Conservation (phyloP, 202 grass and related monocot species). For the Zizania palustris region DNA sequence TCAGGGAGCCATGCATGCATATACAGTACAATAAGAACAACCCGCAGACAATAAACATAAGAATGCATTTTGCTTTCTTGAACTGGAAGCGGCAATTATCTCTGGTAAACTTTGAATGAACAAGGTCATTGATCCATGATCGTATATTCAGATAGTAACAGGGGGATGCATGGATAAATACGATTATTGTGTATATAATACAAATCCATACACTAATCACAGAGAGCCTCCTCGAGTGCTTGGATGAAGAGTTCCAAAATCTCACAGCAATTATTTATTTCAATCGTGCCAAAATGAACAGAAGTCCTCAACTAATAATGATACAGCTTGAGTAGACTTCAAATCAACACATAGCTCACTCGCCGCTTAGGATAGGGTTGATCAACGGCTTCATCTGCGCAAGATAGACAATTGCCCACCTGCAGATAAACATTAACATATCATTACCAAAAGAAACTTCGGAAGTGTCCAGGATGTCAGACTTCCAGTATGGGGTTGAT, state of each 20-base stretch:
- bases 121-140: background rate
- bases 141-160: background rate
- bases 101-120: background rate
- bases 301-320: conserved; percentile 44
- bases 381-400: conserved; percentile 93
- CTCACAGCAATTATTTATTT: conserved; percentile 49
- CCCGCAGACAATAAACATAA: no score
- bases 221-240: conserved; percentile 24
- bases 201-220: conserved; percentile 64
- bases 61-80: no score
- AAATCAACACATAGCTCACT: conserved; percentile 51
- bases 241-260: conserved; percentile 39
- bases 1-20: no score
- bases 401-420: conserved; percentile 98
- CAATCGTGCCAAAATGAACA: conserved; percentile 45
- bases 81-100: background rate
- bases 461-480: background rate
- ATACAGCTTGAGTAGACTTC: conserved; percentile 36
- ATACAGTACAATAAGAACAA: no score
- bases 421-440: conserved; percentile 23
- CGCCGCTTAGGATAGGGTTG: conserved; percentile 87
- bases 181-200: conserved; percentile 49
- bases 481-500: background rate
- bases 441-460: background rate
- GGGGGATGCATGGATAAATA: background rate